phyloP scores from a whole-genome alignment of 805 yeast species.

The Ascoidea asiatica region DNA sequence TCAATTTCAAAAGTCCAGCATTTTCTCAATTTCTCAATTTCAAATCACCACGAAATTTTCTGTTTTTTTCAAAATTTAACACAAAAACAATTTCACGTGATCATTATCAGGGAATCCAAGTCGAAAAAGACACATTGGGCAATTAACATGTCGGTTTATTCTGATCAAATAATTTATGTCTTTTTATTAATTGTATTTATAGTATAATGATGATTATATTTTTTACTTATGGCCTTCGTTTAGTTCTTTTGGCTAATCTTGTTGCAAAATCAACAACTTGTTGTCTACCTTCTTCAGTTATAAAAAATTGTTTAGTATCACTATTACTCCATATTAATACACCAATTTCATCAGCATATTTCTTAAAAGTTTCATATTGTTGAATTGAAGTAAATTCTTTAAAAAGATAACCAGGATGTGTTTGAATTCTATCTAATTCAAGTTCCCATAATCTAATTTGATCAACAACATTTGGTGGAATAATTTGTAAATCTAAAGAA shows the following conservation, averaged over 20 bases:
- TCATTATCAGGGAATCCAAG: no score
- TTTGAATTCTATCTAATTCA: constrained; percentile 82
- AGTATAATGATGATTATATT: no score
- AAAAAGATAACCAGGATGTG: constrained; percentile 77
- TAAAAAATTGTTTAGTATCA: constrained; percentile 60
- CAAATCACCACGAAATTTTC: no score
- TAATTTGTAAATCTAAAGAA: constrained; percentile 19
- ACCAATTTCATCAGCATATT: constrained; percentile 84
- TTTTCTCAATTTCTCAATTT: no score
- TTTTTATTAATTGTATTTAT: no score
- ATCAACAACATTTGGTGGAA: constrained; percentile 95
- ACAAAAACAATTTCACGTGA: no score
- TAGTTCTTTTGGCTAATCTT: constrained; percentile 29
- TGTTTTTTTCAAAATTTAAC: no score
- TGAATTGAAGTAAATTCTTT: constrained; percentile 68
- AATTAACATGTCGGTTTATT: no score
- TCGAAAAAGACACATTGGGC: no score
- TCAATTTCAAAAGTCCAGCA: no score
- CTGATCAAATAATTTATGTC: no score
- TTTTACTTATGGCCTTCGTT: no score
- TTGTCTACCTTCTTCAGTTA: constrained; percentile 71
- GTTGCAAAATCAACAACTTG: constrained; percentile 90
- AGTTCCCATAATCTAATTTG: constrained; percentile 94
- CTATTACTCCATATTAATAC: constrained; percentile 82
- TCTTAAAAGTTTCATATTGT: constrained; percentile 60